These are phyloP conservation scores for Teratosphaeria nubilosa DNA, from an alignment of 2,329 filamentous ascomycete species.

Conservation along the genomic window DNA sequence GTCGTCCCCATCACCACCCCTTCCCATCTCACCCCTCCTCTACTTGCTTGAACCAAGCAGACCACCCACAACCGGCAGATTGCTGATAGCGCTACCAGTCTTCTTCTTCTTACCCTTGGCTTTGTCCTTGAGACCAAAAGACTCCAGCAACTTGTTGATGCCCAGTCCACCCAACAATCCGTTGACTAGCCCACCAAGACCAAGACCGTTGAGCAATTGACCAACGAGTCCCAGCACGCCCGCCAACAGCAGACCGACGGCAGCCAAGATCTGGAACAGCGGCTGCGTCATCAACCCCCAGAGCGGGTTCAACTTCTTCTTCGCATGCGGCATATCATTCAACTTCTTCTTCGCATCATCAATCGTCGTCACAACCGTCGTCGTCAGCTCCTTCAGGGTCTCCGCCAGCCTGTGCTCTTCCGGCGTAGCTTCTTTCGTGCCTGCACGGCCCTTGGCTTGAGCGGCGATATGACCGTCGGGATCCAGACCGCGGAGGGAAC, in stretches of 20 bases:
- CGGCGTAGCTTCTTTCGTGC: constrained; percentile 63
- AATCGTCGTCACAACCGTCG: constrained; percentile 69
- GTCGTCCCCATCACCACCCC: neutral
- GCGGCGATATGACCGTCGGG: constrained; percentile 78
- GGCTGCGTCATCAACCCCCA: constrained; percentile 78
- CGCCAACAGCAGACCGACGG: constrained; percentile 69
- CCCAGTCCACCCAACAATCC: constrained; percentile 68
- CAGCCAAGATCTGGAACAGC: constrained; percentile 83
- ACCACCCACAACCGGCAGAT: constrained; percentile 38
- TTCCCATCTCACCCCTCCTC: neutral
- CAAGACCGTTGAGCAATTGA: constrained; percentile 67
- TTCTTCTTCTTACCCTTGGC: constrained; percentile 33
- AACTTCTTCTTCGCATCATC: constrained; percentile 84
- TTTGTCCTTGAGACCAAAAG: constrained; percentile 54
- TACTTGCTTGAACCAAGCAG: constrained; percentile 27
- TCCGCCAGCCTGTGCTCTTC: constrained; percentile 82
- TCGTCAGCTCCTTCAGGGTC: constrained; percentile 74
- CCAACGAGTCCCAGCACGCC: constrained; percentile 81
- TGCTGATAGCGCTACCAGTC: constrained; percentile 23
- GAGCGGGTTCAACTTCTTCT: constrained; percentile 88
- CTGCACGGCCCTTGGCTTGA: constrained; percentile 72
- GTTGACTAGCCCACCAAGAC: constrained; percentile 71
- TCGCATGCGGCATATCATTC: constrained; percentile 82
- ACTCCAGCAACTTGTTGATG: constrained; percentile 62
- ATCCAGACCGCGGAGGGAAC: constrained; percentile 75